Conservation (phyloP, 306 rosid genomes). For the Malus domestica region DNA sequence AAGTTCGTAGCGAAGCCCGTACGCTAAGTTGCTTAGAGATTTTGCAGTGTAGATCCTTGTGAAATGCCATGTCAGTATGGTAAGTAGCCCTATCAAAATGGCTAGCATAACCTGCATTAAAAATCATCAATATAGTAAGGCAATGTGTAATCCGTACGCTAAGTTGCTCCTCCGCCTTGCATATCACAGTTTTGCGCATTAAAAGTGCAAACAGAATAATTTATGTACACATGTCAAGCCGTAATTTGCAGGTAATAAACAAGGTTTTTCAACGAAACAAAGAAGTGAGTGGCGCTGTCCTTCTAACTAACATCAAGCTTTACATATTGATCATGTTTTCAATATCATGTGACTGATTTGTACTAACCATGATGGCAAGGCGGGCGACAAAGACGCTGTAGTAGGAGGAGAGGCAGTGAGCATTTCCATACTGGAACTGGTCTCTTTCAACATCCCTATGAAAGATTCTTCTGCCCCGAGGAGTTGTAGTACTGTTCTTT, state of each 20-base stretch:
- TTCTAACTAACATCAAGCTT: neutral
- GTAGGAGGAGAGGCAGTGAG: conserved; percentile 79
- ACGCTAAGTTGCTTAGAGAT: conserved; percentile 76
- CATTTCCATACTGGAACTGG: conserved; percentile 61
- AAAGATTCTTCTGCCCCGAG: conserved; percentile 52
- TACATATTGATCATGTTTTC: neutral
- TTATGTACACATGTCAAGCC: neutral
- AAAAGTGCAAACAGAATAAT: neutral
- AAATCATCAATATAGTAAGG: conserved; percentile 5
- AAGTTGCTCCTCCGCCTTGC: neutral
- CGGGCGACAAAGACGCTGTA: conserved; percentile 97
- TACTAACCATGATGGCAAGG: conserved; percentile 89
- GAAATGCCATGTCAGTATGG: conserved; percentile 96
- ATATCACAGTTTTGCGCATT: neutral
- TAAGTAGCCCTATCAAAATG: conserved; percentile 81
- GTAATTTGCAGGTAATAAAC: no score
- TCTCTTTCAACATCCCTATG: conserved; percentile 87
- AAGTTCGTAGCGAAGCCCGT: conserved; percentile 86
- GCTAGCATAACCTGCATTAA: conserved; percentile 81
- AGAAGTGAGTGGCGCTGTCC: no score
- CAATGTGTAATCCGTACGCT: neutral
- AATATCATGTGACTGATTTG: neutral
- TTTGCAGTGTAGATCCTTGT: conserved; percentile 79
- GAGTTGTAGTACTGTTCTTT: conserved; percentile 16
- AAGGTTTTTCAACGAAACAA: no score